Base-by-base conservation (phyloP, 2,329 filamentous ascomycete species). In the Xylaria digitata region DNA sequence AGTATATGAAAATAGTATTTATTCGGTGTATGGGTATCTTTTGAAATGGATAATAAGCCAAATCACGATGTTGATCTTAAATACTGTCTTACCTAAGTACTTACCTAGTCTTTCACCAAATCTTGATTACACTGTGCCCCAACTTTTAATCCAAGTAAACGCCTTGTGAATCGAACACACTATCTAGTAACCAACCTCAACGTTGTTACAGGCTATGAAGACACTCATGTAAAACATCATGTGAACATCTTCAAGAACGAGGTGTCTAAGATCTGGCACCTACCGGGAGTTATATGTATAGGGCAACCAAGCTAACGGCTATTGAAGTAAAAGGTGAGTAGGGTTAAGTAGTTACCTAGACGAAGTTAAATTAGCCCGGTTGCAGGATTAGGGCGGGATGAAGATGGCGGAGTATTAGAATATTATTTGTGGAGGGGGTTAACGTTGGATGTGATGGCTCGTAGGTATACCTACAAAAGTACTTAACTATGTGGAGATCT, bases 401-500 rank as follows among this genome's bases (percentile, higher is more conserved):
- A 6, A 37, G 8, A 8, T 37, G 34, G 34, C 8, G 34, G 34
- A 37, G 34, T 37, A 37, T 3, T 26, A 26, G 26, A 26, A 26
- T 26, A 26, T 5, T 26, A 26, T 26, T 26, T 26, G 26, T 26
- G 26, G 26, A 26, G 3, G 26, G 26, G 26, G 8, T 37, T 37
- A 37, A 37, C 34, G 34, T 37, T 37, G 6, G 8, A 6, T 9
- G 34, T 37, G 34, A 37, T 37, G 34, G 34, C 7, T 13, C 11
- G 34, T 37, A 11, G 26, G 26, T 26, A 26, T 26, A 26, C 5
- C 26, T 26, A n/a, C n/a, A n/a, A n/a, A n/a, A n/a, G n/a, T n/a
- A 9, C 48, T 32, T n/a, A 8, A 53, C 32, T 19, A 17, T 37
- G 48, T 53, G 58, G 58, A 7, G 26, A 46, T 49, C 43, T 34